phyloP scores from a whole-genome alignment of 140 eudicot species.

The Senecio squalidus region DNA sequence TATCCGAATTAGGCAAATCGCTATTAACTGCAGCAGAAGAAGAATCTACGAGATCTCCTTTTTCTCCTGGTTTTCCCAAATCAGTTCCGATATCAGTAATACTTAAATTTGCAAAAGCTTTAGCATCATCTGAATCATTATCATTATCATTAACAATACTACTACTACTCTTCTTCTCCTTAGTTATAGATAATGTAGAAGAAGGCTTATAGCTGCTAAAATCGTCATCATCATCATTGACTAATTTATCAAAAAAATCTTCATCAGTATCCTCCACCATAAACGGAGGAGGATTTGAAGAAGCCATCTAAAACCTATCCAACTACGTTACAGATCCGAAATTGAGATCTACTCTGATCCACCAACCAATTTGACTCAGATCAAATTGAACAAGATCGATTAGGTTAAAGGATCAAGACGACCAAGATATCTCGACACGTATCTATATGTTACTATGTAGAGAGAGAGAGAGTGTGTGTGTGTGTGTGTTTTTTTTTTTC shows the following conservation, averaged over 20 bases:
- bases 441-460: no score
- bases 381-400: no score
- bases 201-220: constrained; percentile 32
- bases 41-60: constrained; percentile 5
- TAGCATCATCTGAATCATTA: constrained; percentile 63
- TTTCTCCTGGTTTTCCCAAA: constrained; percentile 27
- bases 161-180: constrained; percentile 8
- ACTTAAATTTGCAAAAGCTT: constrained; percentile 75
- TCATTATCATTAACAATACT: constrained; percentile 43
- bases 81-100: constrained; percentile 41
- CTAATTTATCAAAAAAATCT: constrained; percentile 91
- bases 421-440: no score
- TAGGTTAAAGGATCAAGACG: no score
- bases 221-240: constrained; percentile 83
- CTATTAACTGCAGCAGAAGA: no score
- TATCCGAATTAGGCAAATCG: no score
- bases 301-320: no score
- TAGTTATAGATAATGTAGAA: constrained; percentile 9
- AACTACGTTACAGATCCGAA: no score
- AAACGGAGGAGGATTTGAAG: constrained; percentile 85
- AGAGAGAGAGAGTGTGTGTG: no score
- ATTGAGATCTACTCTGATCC: no score
- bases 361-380: no score
- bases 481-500: no score
- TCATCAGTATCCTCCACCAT: constrained; percentile 95